These are phyloP conservation scores for Parietichytrium sp. DNA, from an alignment of 108 stramenopile species.

Conservation along the genomic window DNA sequence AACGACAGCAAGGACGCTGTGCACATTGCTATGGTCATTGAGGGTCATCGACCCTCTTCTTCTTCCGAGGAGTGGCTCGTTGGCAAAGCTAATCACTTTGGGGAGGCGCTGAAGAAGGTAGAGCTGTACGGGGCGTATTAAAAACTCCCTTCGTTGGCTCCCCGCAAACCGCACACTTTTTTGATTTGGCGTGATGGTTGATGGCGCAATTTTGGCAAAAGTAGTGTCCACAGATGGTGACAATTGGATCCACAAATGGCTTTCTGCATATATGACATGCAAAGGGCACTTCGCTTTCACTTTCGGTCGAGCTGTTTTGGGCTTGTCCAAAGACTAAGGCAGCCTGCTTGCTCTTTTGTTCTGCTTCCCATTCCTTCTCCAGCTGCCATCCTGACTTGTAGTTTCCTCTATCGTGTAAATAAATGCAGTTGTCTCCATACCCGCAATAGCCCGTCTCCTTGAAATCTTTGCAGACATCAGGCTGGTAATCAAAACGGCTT, in stretches of 20 bases:
- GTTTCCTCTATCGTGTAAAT: constrained; percentile 92
- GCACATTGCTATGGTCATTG: too few relatives aligned
- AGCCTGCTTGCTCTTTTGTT: constrained; percentile 69
- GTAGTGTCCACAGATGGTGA: constrained; percentile 87
- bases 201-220: constrained; percentile 84
- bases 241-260: constrained; percentile 83
- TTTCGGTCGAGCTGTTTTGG: background rate
- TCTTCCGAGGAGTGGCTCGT: too few relatives aligned
- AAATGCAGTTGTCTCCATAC: constrained; percentile 96
- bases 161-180: constrained; percentile 78
- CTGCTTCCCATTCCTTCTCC: constrained; percentile 86
- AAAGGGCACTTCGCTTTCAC: constrained; percentile 81
- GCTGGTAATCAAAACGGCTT: constrained; percentile 91
- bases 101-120: constrained; percentile 67
- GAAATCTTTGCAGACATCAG: constrained; percentile 98
- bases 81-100: constrained; percentile 59
- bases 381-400: constrained; percentile 89
- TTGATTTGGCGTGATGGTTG: constrained; percentile 47
- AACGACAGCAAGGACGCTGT: too few relatives aligned
- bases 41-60: too few relatives aligned
- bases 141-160: constrained; percentile 84
- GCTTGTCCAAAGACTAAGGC: constrained; percentile 51
- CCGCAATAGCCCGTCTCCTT: constrained; percentile 99
- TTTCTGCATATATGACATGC: constrained; percentile 88
- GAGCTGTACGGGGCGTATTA: constrained; percentile 73